Conservation (phyloP, 495 filamentous ascomycete species). For the Hypoxylon subgilvum region DNA sequence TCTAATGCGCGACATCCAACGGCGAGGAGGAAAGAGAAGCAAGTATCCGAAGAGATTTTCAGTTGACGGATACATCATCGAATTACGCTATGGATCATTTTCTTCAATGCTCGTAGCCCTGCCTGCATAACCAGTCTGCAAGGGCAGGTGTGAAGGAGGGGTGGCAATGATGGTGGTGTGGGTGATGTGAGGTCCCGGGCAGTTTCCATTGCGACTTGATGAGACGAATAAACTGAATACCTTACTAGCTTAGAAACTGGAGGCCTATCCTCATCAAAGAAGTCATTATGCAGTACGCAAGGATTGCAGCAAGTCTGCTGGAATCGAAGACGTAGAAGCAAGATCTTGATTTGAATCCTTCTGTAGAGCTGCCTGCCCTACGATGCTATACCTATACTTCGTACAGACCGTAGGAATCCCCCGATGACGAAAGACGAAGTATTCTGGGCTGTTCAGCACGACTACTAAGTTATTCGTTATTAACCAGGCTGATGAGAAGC, state of each 20-base stretch:
- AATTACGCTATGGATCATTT: constrained; percentile 26
- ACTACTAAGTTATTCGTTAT: neutral
- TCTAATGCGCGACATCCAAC: neutral
- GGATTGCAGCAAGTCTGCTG: constrained; percentile 11
- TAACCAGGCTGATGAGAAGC: neutral
- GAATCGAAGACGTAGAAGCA: constrained; percentile 8
- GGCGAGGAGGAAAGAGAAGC: neutral
- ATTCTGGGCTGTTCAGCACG: neutral
- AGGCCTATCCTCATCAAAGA: constrained; percentile 26
- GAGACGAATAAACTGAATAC: constrained; percentile 28
- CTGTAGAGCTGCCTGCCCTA: constrained; percentile 4
- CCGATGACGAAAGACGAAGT: constrained; percentile 9
- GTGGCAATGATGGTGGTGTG: constrained; percentile 24
- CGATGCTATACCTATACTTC: neutral
- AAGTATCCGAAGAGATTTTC: neutral
- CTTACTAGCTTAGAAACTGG: constrained; percentile 6
- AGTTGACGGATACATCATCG: constrained; percentile 12
- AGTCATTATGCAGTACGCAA: constrained; percentile 16
- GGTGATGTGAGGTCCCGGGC: constrained; percentile 28
- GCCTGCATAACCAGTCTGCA: constrained; percentile 33
- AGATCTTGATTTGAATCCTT: constrained; percentile 29
- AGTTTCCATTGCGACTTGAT: constrained; percentile 24
- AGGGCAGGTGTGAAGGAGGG: constrained; percentile 31
- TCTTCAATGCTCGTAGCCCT: constrained; percentile 30
- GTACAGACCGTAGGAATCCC: neutral